A percentile compares a stretch with the other conserved stretches of the same genome.
Evolutionary conservation across 164 flowering plant genomes (phyloP).

Genomic region (Malania oleifera): DNA sequence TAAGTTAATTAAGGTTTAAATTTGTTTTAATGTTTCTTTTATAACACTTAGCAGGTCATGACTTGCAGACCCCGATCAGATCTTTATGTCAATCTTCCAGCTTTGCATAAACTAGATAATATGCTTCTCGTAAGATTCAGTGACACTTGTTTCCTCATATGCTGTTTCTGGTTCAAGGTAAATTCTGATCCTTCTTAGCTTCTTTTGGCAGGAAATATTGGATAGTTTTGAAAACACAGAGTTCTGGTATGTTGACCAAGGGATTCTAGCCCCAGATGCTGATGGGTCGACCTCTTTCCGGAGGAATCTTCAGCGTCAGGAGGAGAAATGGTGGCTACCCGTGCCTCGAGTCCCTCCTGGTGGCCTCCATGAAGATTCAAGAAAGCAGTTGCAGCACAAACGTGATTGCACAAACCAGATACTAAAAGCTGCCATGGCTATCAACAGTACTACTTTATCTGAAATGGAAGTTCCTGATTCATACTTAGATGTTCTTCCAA

Average conservation of each 20-base stretch:
- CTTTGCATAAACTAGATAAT: slow-evolving; percentile 58
- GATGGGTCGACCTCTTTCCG: slow-evolving; percentile 48
- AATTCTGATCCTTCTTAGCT: slow-evolving; percentile 5
- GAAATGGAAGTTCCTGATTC: slow-evolving; percentile 63
- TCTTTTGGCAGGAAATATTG: slow-evolving; percentile 44
- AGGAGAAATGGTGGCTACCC: slow-evolving; percentile 77
- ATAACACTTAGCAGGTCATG: slow-evolving; percentile 45
- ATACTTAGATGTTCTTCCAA: slow-evolving; percentile 49
- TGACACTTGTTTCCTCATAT: neutral
- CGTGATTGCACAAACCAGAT: slow-evolving; percentile 62
- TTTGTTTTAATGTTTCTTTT: neutral
- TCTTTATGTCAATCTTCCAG: slow-evolving; percentile 61
- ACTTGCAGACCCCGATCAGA: slow-evolving; percentile 60
- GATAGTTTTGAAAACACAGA: slow-evolving; percentile 48
- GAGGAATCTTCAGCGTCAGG: slow-evolving; percentile 37
- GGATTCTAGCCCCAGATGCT: slow-evolving; percentile 39
- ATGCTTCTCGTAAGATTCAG: slow-evolving; percentile 58
- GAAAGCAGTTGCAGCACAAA: slow-evolving; percentile 47
- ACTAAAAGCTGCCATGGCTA: slow-evolving; percentile 62
- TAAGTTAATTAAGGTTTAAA: too few species aligned
- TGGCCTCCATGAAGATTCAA: slow-evolving; percentile 43
- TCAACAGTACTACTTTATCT: slow-evolving; percentile 41
- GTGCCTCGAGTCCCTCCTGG: slow-evolving; percentile 57
- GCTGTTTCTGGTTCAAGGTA: neutral
- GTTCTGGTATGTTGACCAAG: slow-evolving; percentile 80